Evolutionary conservation across 805 yeast species (phyloP).

Genomic region (Metschnikowia bowlesiae): DNA sequence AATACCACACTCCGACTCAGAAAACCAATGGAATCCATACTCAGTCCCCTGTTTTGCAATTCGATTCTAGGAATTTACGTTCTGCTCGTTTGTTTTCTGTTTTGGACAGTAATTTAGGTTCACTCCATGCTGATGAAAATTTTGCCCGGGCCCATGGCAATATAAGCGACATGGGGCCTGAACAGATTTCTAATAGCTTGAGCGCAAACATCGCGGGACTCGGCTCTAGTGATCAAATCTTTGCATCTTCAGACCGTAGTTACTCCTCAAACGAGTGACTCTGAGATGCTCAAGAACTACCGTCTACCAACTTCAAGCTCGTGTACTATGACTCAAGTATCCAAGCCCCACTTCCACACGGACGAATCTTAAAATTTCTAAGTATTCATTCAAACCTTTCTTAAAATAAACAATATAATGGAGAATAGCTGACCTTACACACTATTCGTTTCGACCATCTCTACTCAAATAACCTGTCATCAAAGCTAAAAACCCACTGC

Average conservation of each 20-base stretch:
- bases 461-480: not conserved
- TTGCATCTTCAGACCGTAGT: not conserved
- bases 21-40: not conserved
- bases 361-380: not conserved
- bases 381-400: not conserved
- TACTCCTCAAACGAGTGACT: not conserved
- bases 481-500: not conserved
- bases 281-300: not conserved
- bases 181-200: not conserved
- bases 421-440: too few species aligned
- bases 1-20: not conserved
- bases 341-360: not conserved
- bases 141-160: not conserved
- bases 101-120: not conserved
- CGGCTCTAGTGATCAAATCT: not conserved
- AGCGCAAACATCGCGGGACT: not conserved
- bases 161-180: not conserved
- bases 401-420: not conserved
- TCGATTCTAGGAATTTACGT: not conserved
- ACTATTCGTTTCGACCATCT: not conserved
- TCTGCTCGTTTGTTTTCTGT: not conserved
- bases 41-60: not conserved
- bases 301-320: not conserved
- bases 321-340: not conserved
- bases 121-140: not conserved